Base-by-base conservation (phyloP, 1,139 yeast genomes). In the Nakaseomyces delphensis region DNA sequence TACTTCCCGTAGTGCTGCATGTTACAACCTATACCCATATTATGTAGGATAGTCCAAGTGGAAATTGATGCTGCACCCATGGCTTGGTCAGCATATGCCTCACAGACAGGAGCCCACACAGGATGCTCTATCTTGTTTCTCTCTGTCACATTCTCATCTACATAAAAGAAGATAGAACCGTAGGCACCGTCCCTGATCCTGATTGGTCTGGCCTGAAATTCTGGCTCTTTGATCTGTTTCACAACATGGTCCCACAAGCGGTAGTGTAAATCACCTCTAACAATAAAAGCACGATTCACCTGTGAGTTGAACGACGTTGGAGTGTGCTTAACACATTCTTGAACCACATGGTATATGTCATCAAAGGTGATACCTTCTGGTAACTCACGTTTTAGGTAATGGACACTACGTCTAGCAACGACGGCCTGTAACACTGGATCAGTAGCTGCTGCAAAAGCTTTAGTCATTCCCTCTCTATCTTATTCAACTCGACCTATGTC, bases 291-390 rank as follows among this genome's bases (percentile, higher is more conserved):
- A 36, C 72, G 62, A 51, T 63, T 55, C 36, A 66, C 57, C 55
- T 69, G 73, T 36, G 66, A 63, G 63, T 69, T 68, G 64, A 65
- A 65, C n/a, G 68, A 56, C 27, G 69, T 63, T 54, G 70, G 70
- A 9, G 64, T 61, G 52, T 65, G 49, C 50, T 62, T 64, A 39
- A 65, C 59, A 27, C 62, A 52, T 19, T 54, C 47, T 49, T 61
- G 64, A 15, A 63, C 61, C 20, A 59, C 45, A 4, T 43, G 45
- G 49, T 57, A 61, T 23, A 65, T 48, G 42, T 63, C 57, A 10
- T 51, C 52, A 35, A 62, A 46, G 32, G 63, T 49, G 45, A 63
- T 62, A 38, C 61, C 63, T 20, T 50, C 50, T 52, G 67, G 68
- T 36, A 64, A 52, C 42, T 59, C 56, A 48, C 63, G 62, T 43